Base-by-base conservation (phyloP, 108 stramenopile species). In the Aureococcus anophagefferens region DNA sequence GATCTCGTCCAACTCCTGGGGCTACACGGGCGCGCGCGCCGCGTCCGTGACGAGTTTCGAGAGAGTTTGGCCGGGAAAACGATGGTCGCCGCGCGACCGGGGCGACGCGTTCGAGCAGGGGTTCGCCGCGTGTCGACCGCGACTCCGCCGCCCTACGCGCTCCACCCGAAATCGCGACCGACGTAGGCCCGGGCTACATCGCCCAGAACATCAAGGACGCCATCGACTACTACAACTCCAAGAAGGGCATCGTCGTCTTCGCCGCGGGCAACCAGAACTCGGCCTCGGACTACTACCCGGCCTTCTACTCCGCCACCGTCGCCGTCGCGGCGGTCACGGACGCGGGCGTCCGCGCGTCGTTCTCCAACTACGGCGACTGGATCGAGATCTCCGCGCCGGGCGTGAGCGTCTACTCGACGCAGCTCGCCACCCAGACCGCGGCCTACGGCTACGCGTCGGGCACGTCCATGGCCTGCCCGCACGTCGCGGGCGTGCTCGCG, bases 401-500 rank as follows among this genome's bases (percentile, higher is more conserved):
- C 35, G 30, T 31, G 15, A 31, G 51, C 62, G 73, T 77, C 44
- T 9, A 5, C 17, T 67, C 77, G n/a, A 59, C 51, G 51, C 1
- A 25, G 17, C 4, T 25, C 1, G 25, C 17, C 51, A 59, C 3
- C 21, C 4, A 4, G 37, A 40, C 37, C 37, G 4, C 45, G 11
- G 70, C 13, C 44, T 59, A 59, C 51, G 51, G 17, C 51, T 59
- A 59, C 51, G 18, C 73, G 14, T 17, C 15, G 28, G 77, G 77
- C 14, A 77, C 77, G 33, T 77, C 77, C 32, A 77, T 77, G 77
- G 72, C 77, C 16, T 33, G 32, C 32, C 77, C 77, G 5, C 66
- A 59, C 44, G 77, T 77, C 15, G 72, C 73, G 7, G 77, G 77
- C 28, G 35, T 51, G 7, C 1, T 59, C 51, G 51, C 51, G 7